Base-by-base conservation (phyloP, 2,329 filamentous ascomycete species). In the Elsinoe fawcettii region DNA sequence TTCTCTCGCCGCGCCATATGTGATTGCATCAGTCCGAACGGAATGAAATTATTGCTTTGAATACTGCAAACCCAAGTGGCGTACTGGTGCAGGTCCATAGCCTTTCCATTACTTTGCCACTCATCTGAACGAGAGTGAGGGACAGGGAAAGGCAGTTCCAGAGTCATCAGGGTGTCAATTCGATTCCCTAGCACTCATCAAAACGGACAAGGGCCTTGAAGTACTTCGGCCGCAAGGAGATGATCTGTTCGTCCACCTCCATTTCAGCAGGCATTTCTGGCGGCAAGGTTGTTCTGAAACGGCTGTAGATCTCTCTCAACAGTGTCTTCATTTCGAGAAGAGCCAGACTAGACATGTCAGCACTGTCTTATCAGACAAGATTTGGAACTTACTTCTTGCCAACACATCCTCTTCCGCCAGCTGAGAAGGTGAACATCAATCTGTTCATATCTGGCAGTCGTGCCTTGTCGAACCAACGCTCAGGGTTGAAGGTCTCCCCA, bases 381-480 rank as follows among this genome's bases (percentile, higher is more conserved):
- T n/a, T n/a, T n/a, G 25, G 32, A 36, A 46, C 56, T 46, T 46
- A 58, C 56, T 61, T 55, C 18, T 57, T 57, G 1, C 59, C 59
- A 47, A 61, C 56, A 36, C 59, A 61, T 2, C 59, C 59, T 16
- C 59, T 51, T 1, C 57, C 55, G 12, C 59, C 59, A 3, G 58
- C 57, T 11, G 57, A 57, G 43, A 61, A 61, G 14, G 59, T 58
- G 51, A 61, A 61, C 41, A 61, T 57, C 54, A 61, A 51, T 8
- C 59, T 56, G 16, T 80, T 80, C 58, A 82, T 76, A 9, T 72
- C 68, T 11, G 57, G 20, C n/a, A 57, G 53, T 12, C 60, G 61
- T 12, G 60, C 47, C 7, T 67, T 62, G 4, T 71, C 61, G 1
- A 74, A 58, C 78, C 78, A 81, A 51, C 79, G 67, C 54, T 79